Evolutionary conservation across 352 stramenopile species (phyloP).

Genomic region (Vaucheria bursata): DNA sequence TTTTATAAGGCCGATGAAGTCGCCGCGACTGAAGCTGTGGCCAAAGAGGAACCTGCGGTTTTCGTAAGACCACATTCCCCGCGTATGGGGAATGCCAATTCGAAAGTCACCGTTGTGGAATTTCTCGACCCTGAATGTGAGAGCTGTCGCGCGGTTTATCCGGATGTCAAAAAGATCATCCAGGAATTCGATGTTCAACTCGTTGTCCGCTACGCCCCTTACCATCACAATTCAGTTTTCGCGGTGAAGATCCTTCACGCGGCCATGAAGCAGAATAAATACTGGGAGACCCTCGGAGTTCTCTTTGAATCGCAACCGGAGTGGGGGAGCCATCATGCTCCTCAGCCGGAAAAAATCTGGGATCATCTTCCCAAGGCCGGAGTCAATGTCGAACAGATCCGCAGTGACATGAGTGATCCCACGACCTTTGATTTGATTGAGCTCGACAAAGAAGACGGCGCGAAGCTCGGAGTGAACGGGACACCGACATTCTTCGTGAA

Average conservation of each 20-base stretch:
- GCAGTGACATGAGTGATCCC: background rate
- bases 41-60: too few relatives aligned
- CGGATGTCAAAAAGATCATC: background rate
- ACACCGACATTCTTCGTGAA: background rate
- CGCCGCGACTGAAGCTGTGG: too few relatives aligned
- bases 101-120: background rate
- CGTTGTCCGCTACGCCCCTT: background rate
- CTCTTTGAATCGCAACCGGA: background rate
- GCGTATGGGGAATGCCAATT: background rate
- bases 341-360: background rate
- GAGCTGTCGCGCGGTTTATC: background rate
- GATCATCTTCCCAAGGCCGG: background rate
- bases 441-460: background rate
- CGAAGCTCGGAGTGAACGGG: background rate
- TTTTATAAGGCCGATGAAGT: too few relatives aligned
- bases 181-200: conserved; percentile 2
- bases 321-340: background rate
- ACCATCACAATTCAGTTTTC: background rate
- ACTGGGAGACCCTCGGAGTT: background rate
- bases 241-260: background rate
- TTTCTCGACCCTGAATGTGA: background rate
- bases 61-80: background rate
- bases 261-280: background rate
- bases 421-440: background rate
- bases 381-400: background rate